Base-by-base conservation (phyloP, 192 early-diverging fungal genomes). In the Kappamyces sp. region DNA sequence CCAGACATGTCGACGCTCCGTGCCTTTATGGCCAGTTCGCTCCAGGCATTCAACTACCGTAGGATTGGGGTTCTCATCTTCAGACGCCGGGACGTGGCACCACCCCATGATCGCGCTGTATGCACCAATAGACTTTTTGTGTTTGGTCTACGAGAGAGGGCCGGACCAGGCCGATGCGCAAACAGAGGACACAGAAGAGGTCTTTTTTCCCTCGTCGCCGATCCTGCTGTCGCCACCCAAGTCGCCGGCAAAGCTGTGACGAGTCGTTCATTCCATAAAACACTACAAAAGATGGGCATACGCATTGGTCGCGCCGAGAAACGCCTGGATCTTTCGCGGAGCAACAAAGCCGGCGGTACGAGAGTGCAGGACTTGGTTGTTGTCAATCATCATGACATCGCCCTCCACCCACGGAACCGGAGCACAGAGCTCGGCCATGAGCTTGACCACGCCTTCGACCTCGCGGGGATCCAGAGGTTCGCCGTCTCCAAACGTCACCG, bases 61-160 rank as follows among this genome's bases (percentile, higher is more conserved):
- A 22, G 22, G 22, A 22, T 22, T 22, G 0, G 22, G 22, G 22
- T 0, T 22, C 22, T 22, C 22, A 22, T 22, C 22, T 22, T 22
- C 22, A 22, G 22, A 22, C 50, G 75, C 81, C 9, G 88, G 86
- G 63, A 77, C 84, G 45, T 94, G 91, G 91, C 91, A 94, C 65
- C 88, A 90, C 67, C 91, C 91, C 12, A 92, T 94, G 89, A 75
- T 94, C 45, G 79, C 76, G 5, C 62, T 91, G 6, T 78, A 81
- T 47, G 57, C 74, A n/a, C 61, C 48, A 39, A 71, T 51, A 6
- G 55, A 63, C 42, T 94, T 91, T 60, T 53, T 81, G 12, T 81
- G 82, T n/a, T 66, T 91, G 41, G 86, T 90, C 8, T 84, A 87
- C 70, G 91, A 94, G 71, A 84, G 68, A 31, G 37, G 49, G 22